Conservation (phyloP, 148 eudicot species). For the Vaccinium macrocarpon region DNA sequence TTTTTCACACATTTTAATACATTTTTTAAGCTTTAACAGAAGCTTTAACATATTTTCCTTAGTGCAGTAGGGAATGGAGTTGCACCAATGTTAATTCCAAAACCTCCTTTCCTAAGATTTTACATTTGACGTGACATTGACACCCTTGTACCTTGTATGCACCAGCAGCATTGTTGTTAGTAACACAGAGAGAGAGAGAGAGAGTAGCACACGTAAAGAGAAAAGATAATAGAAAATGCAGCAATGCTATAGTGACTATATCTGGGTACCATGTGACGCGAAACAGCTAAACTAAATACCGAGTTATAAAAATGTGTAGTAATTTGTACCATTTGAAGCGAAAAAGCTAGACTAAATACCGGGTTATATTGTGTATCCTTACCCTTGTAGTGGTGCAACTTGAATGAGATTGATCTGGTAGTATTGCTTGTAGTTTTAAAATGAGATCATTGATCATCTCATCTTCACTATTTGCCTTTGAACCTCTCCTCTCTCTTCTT, state of each 20-base stretch:
- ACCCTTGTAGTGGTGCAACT: slow-evolving; percentile 24
- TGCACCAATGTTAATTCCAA: not conserved
- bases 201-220: too few relatives aligned
- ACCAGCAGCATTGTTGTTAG: not conserved
- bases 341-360: too few relatives aligned
- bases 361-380: not conserved
- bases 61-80: not conserved
- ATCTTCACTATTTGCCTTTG: slow-evolving; percentile 15
- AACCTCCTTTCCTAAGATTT: not conserved
- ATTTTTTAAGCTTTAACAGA: too few relatives aligned
- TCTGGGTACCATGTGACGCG: too few relatives aligned
- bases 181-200: not conserved
- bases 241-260: too few relatives aligned
- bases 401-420: slow-evolving; percentile 21
- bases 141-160: not conserved
- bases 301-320: too few relatives aligned
- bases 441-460: slow-evolving; percentile 32
- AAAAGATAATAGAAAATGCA: not conserved
- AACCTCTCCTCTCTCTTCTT: slow-evolving; percentile 1
- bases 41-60: too few relatives aligned
- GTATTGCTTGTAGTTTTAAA: slow-evolving; percentile 29
- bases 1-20: too few relatives aligned
- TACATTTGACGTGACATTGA: not conserved
- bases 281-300: too few relatives aligned
- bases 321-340: too few relatives aligned